Evolutionary conservation across 306 rosid genomes (phyloP), one percentile per base, ranked within the genome.

Genomic region (Carpinus fangiana): DNA sequence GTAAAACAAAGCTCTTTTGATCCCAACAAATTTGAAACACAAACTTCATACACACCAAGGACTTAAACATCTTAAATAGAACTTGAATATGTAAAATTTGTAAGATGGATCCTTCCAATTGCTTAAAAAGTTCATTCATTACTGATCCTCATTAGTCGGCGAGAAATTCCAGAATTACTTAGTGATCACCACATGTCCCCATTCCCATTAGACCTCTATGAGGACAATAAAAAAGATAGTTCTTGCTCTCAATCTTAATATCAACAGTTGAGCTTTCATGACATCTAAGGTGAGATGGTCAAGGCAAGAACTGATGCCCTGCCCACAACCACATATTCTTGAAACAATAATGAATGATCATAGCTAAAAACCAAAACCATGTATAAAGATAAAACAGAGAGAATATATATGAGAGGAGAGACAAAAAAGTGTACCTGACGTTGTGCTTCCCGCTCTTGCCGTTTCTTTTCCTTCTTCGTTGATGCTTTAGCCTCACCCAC

Each of bases 381-480:
- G 43, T 12, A 62, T 28, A 62, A 28, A 62, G 20, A 60, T 62
- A 2, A 1, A 31, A 23, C 28, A 9, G 36, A 61, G 13, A 20
- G 52, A 8, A n/a, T 23, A 52, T 36, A 59, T 41, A 4, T 0
- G 31, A 21, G 55, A 20, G 23, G 55, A 20, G 23, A 45, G 45
- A 60, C 57, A 69, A 11, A 5, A 48, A 73, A 56, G 41, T 20
- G 76, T 76, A 89, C 99, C 90, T 93, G 98, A 77, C 98, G 82
- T 3, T 91, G 97, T 34, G 93, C 90, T 80, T 93, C 99, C 77
- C 97, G 90, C 84, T 93, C 99, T 82, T 95, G 92, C 84, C 90
- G 88, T 84, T 88, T 95, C 81, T 82, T 87, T 83, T 91, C 99
- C 86, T 87, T 93, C 76, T 94, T 94, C 76, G 66, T 90, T 62